Evolutionary conservation across 306 rosid genomes (phyloP).

Genomic region (Mimosa bimucronata): DNA sequence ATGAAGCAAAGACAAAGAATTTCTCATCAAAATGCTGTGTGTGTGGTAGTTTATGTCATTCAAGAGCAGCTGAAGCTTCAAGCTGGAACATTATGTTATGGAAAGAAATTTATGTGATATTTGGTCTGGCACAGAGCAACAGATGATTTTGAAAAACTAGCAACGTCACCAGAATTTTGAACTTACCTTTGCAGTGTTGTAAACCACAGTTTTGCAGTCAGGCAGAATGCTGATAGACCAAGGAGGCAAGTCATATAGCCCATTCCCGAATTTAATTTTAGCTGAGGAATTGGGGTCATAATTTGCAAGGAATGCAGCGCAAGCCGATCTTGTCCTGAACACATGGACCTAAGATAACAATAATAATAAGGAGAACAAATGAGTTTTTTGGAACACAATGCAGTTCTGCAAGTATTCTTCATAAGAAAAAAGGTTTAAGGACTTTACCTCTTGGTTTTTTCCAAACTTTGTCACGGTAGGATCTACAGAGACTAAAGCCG

Average conservation of each 20-base stretch:
- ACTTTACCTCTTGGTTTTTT: constrained; percentile 68
- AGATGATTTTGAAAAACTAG: background rate
- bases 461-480: constrained; percentile 58
- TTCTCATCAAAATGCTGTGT: constrained; percentile 12
- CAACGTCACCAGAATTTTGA: constrained; percentile 28
- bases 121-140: background rate
- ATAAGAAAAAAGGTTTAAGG: constrained; percentile 32
- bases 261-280: constrained; percentile 61
- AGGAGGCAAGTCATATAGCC: constrained; percentile 67
- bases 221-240: constrained; percentile 95
- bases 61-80: constrained; percentile 17
- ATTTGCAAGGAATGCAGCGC: constrained; percentile 90
- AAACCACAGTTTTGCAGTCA: constrained; percentile 72
- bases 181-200: constrained; percentile 83
- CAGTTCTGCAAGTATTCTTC: constrained; percentile 8
- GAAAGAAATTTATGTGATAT: background rate
- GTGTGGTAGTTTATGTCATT: background rate
- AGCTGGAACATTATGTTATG: constrained; percentile 1
- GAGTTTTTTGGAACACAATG: constrained; percentile 19
- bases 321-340: constrained; percentile 58
- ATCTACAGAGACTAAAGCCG: constrained; percentile 69
- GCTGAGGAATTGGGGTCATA: constrained; percentile 54
- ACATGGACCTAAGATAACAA: constrained; percentile 60
- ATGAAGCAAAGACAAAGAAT: background rate
- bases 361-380: constrained; percentile 35